Evolutionary conservation across 805 yeast species (phyloP).

Genomic region (Wickerhamomyces alni): DNA sequence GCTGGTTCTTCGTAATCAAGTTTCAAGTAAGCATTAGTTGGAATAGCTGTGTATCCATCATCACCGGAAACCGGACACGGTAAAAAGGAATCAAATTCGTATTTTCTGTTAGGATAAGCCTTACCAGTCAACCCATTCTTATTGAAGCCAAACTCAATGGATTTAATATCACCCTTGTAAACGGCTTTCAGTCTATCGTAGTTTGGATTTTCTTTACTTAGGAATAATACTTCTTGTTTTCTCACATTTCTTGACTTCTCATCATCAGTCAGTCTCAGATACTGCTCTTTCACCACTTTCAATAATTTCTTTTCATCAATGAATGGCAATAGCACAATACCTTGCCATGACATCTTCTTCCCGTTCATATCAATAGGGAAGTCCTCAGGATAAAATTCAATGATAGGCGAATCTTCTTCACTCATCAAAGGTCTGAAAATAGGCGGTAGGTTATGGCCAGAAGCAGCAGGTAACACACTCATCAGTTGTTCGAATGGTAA

Average conservation of each 20-base stretch:
- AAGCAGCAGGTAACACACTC: constrained; percentile 94
- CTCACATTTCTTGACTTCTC: constrained; percentile 66
- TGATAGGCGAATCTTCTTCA: constrained; percentile 70
- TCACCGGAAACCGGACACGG: constrained; percentile 31
- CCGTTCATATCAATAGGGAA: constrained; percentile 95
- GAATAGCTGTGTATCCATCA: constrained; percentile 30
- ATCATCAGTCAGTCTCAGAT: constrained; percentile 55
- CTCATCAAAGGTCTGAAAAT: constrained; percentile 80
- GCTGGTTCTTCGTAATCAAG: constrained; percentile 59
- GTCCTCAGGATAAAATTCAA: constrained; percentile 86
- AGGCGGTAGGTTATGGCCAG: constrained; percentile 79
- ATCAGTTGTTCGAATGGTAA: constrained; percentile 88
- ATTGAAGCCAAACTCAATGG: constrained; percentile 39
- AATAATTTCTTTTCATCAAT: constrained; percentile 78
- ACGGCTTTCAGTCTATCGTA: constrained; percentile 28
- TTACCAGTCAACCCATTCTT: constrained; percentile 56
- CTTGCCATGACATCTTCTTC: constrained; percentile 92
- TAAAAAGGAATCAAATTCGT: constrained; percentile 23
- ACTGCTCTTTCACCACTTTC: constrained; percentile 58
- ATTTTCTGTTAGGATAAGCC: constrained; percentile 32
- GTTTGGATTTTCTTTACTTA: constrained; percentile 57
- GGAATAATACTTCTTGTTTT: constrained; percentile 62
- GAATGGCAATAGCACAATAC: constrained; percentile 83
- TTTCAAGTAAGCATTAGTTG: constrained; percentile 34
- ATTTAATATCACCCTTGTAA: constrained; percentile 23